Evolutionary conservation across 1,139 yeast species (phyloP), one percentile per base, ranked within the genome.

Genomic region (Saccharomyces hybrid): DNA sequence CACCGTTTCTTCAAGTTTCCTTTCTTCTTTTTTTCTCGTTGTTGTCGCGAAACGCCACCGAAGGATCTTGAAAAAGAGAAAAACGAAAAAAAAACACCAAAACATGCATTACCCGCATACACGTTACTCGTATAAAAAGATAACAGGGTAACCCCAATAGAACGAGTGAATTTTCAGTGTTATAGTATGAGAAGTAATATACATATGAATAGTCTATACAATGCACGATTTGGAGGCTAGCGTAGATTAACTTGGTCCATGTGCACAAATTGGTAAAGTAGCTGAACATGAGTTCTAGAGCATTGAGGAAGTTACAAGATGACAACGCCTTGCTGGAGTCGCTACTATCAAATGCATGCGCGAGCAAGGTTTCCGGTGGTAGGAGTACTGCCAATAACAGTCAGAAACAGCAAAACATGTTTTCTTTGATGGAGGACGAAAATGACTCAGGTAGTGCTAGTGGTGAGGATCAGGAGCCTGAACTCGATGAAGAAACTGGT

Each of bases 221-320:
- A 19, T 19, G 41, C n/a, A n/a, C 19, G 11, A 23, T 23, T 23
- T 26, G 14, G 27, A 26, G 11, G 4, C 11, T 11, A 28, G 11
- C 4, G 11, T 6, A 28, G 31, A 11, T 9, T 6, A 11, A 28
- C 23, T 23, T 31, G 11, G 27, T n/a, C 16, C 42, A 23, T 19
- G 5, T 14, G 11, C 5, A n/a, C 38, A 23, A 3, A 38, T 34
- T 26, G 9, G 47, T 14, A 28, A 47, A 49, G 25, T 38, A 26
- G 26, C 13, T 9, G 9, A 50, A 5, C n/a, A 84, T 85, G 93
- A 84, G 90, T 74, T 81, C 86, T 1, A 77, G 90, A 66, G 87
- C 86, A 7, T 70, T 85, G 55, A 78, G 80, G 62, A 77, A 80
- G 58, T 71, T 83, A 11, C 75, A 77, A 57, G 73, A 73, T 53